Base-by-base conservation (phyloP, 768 basidiomycete genomes). In the Botryobasidium botryosum region DNA sequence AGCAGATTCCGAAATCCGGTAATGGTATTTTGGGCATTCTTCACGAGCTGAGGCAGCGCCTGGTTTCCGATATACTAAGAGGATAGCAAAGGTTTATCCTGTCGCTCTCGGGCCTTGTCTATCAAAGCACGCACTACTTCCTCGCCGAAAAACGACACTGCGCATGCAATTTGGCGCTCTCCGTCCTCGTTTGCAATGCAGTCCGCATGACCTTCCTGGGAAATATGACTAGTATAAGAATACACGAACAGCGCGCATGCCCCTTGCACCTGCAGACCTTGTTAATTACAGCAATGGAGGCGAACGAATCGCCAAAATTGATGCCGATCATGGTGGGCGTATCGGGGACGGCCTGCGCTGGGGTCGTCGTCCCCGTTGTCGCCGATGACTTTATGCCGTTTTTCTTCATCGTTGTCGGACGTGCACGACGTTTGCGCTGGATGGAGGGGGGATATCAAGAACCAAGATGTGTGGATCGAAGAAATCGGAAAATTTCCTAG, bases 101-200 rank as follows among this genome's bases (percentile, higher is more conserved):
- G n/a, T n/a, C 28, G 25, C 28, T 4, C 28, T 29, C 5, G 10
- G 32, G 45, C 6, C 17, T 10, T 15, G 21, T 35, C n/a, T 35
- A 18, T 36, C 13, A 35, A n/a, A 39, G 23, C 6, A 68, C 80
- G 54, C 56, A 87, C 90, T 59, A 80, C 76, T 61, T 96, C 83
- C 61, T 92, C 85, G 23, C 87, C 88, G 32, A 75, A 74, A 60
- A 92, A 97, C 0, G 90, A 75, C 44, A 97, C 68, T 23, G 88
- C 88, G 58, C 85, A 87, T 0, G 88, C 88, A 55, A 99, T 97
- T 65, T 99, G 92, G 26, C 94, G 79, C 58, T 96, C 92, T 25
- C 94, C 92, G 59, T 97, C 92, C 59, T 97, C 91, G 59, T 96
- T 97, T 4, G 91, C 94, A 49, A 97, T 96, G 59, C 86, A 92